Base-by-base conservation (phyloP, 1,139 yeast genomes). In the Zygosaccharomyces pseudobailii region DNA sequence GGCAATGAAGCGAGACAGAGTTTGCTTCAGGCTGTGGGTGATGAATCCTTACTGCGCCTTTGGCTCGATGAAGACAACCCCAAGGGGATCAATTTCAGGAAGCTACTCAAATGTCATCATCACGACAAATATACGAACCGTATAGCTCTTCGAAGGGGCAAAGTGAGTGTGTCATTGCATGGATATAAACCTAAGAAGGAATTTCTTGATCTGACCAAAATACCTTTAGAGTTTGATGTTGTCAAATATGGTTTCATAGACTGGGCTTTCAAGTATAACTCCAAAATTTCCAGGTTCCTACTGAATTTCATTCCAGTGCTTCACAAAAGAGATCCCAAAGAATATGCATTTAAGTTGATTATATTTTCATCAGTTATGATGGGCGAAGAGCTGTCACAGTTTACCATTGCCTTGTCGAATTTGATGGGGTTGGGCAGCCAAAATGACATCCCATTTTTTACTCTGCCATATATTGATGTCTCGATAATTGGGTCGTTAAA, bases 391-490 rank as follows among this genome's bases (percentile, higher is more conserved):
- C 47, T 62, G n/a, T 53, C 61, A 17, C 59, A 59, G 40, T 60
- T 60, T 40, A 48, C 61, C n/a, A 27, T 57, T 9, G 48, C 58
- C 1, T 36, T 62, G 8, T 55, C 65, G 5, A 57, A 54, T 42
- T 41, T 60, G 20, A 45, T 62, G 36, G 48, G 42, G 6, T 4
- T 21, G 7, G 31, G 22, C 1, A 30, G 37, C 2, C 42, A 46
- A 6, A 9, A n/a, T 19, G 17, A 17, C 13, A 17, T 47, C 4
- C 44, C 50, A 6, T 43, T 55, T 9, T 40, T 58, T n/a, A 42
- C 58, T 7, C 50, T 63, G 27, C 67, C 67, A 3, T 63, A 59
- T 34, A 53, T 59, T 52, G 67, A 63, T 40, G 57, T 63, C 8
- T 60, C 66, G 3, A 47, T 61, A 43, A 45, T 61, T 7, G 63